These are phyloP conservation scores for Letharia columbiana DNA, from an alignment of 495 filamentous ascomycete species.

Conservation along the genomic window DNA sequence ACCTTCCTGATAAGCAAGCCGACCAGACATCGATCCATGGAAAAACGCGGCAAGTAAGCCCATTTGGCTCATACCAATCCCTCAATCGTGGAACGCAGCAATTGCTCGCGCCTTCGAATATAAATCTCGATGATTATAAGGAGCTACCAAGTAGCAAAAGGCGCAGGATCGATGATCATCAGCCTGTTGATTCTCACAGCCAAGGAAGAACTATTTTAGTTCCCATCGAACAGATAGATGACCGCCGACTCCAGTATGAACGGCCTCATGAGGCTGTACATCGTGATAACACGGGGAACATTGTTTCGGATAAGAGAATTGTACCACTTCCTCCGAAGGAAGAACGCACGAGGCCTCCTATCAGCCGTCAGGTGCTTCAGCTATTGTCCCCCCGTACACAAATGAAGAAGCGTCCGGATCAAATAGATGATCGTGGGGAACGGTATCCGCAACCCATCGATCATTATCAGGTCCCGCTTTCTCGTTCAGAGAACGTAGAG, in stretches of 20 bases:
- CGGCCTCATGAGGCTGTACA: conserved; percentile 1
- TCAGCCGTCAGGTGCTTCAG: neutral
- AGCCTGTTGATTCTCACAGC: neutral
- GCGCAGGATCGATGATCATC: conserved; percentile 10
- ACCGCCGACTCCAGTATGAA: neutral
- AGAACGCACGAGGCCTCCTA: neutral
- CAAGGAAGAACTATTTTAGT: neutral
- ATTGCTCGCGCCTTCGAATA: neutral
- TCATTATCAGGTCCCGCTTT: neutral
- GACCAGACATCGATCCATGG: neutral
- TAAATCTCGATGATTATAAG: neutral
- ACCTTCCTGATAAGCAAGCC: neutral
- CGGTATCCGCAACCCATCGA: neutral
- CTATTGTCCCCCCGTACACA: neutral
- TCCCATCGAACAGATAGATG: conserved; percentile 1
- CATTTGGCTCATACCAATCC: neutral
- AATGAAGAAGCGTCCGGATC: neutral
- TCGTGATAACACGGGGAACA: neutral
- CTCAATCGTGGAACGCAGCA: neutral
- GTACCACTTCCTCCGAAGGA: conserved; percentile 12
- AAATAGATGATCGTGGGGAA: neutral
- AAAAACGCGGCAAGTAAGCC: neutral
- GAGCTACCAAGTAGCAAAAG: conserved; percentile 5
- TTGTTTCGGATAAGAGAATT: conserved; percentile 9
- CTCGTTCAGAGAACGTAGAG: conserved; percentile 5